phyloP scores from a whole-genome alignment of 139 green algal species.

The Edaphochlamys debaryana region DNA sequence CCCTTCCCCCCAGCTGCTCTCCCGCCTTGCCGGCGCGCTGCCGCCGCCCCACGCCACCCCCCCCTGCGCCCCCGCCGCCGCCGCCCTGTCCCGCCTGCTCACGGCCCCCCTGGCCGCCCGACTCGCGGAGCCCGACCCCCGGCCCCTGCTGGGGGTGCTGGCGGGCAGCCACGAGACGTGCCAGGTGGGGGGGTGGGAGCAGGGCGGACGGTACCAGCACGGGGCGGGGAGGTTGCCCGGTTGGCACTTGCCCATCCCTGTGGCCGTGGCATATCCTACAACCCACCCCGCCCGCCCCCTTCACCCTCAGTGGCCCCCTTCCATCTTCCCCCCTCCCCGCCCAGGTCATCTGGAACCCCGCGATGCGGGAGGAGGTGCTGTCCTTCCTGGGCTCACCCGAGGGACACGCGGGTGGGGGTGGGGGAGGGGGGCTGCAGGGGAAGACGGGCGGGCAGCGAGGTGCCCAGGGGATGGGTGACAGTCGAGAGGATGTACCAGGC shows the following conservation, averaged over 20 bases:
- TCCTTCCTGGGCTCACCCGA: not conserved
- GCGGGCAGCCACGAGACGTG: slow-evolving; percentile 72
- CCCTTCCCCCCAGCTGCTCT: not conserved
- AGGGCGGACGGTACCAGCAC: too few species aligned
- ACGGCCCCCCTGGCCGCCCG: slow-evolving; percentile 79
- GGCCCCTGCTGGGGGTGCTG: slow-evolving; percentile 75
- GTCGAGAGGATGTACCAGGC: too few species aligned
- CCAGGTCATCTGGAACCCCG: slow-evolving; percentile 90
- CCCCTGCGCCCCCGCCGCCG: slow-evolving; percentile 34
- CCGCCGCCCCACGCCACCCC: slow-evolving; percentile 48
- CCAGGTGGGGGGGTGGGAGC: slow-evolving; percentile 55
- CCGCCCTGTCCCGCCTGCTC: slow-evolving; percentile 77
- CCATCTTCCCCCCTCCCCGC: not conserved
- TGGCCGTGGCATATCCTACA: not conserved
- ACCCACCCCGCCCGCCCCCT: too few species aligned
- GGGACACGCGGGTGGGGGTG: too few species aligned
- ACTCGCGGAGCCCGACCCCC: slow-evolving; percentile 71
- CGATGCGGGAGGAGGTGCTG: slow-evolving; percentile 86
- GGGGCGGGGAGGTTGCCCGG: not conserved
- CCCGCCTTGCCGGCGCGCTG: slow-evolving; percentile 56
- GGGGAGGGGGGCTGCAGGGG: too few species aligned
- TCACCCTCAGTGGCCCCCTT: too few species aligned
- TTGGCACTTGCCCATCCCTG: not conserved
- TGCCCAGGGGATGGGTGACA: too few species aligned
- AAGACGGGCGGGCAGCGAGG: too few species aligned